Evolutionary conservation across 768 basidiomycete species (phyloP), one percentile per base, ranked within the genome.

Genomic region (Mycena polygramma): DNA sequence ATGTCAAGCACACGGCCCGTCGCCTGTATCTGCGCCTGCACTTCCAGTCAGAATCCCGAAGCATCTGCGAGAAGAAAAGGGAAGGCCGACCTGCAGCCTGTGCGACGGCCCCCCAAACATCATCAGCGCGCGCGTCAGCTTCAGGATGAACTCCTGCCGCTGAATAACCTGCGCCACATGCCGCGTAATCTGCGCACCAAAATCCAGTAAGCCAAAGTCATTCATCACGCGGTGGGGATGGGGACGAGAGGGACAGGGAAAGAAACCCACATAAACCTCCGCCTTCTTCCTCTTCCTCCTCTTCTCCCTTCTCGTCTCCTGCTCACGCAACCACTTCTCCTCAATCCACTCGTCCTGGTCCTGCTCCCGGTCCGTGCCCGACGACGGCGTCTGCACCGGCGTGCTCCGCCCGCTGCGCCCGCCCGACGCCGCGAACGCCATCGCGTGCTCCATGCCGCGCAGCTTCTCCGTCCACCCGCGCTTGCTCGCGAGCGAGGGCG

Each of bases 61-160:
- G n/a, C n/a, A n/a, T n/a, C n/a, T n/a, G n/a, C n/a, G n/a, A n/a
- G n/a, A n/a, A n/a, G 30, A 6, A 30, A 30, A 30, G 2, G 6
- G 3, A 30, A n/a, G n/a, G n/a, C n/a, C n/a, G 30, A 30, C 30
- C 30, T 30, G 41, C 41, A 41, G 41, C 10, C 41, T 10, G 9
- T 41, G 41, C 11, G 15, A 17, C 15, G 52, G 52, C 14, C n/a
- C 91, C 11, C 94, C 94, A 73, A 94, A 95, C 88, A 93, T 94
- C 93, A 96, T 96, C 86, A 96, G 90, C 13, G 93, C 90, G 59
- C 93, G 88, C 8, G 92, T 88, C 36, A 96, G 88, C 83, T 95
- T 95, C 79, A 95, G 81, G 58, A 96, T 86, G 81, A 96, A 96
- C 66, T 92, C 92, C 76, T 97, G 94, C 41, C 95, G 86, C 73